These are phyloP conservation scores for Exophiala aquamarina DNA, from an alignment of 2,329 filamentous ascomycete genomes.

Conservation along the genomic window DNA sequence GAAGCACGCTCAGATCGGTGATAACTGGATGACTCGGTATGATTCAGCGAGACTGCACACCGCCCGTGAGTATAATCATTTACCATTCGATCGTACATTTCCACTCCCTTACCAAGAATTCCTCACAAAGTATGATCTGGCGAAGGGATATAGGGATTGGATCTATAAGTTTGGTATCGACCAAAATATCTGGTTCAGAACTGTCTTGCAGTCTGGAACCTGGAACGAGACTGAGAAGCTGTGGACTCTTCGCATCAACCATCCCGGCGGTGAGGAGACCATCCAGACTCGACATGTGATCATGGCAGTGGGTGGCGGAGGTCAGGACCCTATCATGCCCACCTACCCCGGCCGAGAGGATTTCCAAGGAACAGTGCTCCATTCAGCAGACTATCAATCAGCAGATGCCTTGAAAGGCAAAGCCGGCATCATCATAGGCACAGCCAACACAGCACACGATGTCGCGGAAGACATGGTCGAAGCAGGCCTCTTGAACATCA, in stretches of 20 bases:
- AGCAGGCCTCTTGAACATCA: conserved; percentile 42
- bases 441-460: conserved; percentile 50
- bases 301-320: conserved; percentile 14
- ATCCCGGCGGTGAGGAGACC: conserved; percentile 20
- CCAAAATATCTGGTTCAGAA: conserved; percentile 45
- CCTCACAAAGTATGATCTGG: conserved; percentile 30
- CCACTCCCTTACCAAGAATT: conserved; percentile 26
- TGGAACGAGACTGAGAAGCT: conserved; percentile 39
- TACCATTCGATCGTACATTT: conserved; percentile 32
- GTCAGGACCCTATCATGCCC: conserved; percentile 26
- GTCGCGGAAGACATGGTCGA: conserved; percentile 50
- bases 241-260: conserved; percentile 41
- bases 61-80: conserved; percentile 21
- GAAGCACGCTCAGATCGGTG: conserved; percentile 43
- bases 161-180: conserved; percentile 28
- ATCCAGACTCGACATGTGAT: conserved; percentile 8
- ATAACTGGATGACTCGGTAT: conserved; percentile 50
- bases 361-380: conserved; percentile 40
- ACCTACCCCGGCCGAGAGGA: conserved; percentile 27
- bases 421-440: conserved; percentile 47
- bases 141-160: conserved; percentile 22
- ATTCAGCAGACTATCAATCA: conserved; percentile 37
- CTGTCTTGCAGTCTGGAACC: conserved; percentile 38
- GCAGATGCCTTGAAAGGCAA: conserved; percentile 40
- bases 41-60: conserved; percentile 41